Percentiles rank a stretch among this genome's conserved stretches.
phyloP scores from a whole-genome alignment of 2,329 filamentous ascomycete genomes.

The Colletotrichum endophyticum region DNA sequence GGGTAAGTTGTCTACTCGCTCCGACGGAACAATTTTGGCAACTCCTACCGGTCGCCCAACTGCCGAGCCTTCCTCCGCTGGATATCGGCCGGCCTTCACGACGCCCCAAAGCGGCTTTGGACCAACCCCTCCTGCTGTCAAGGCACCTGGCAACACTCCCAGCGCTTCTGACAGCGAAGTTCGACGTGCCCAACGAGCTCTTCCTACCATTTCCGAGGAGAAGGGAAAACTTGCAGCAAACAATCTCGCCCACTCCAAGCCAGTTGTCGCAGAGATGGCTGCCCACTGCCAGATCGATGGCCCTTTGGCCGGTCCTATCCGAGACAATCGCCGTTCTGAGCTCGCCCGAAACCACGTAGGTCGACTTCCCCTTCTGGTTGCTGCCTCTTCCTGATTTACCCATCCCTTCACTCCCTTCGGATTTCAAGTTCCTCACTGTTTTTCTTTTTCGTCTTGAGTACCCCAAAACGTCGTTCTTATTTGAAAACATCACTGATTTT shows the following conservation, averaged over 20 bases:
- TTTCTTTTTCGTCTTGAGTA: background rate
- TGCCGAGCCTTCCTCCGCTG: background rate
- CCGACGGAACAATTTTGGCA: background rate
- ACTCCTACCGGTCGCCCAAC: background rate
- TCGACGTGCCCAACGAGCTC: background rate
- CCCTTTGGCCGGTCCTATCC: conserved; percentile 19
- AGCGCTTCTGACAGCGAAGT: background rate
- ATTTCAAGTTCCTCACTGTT: background rate
- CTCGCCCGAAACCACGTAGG: conserved; percentile 19
- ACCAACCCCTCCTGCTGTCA: background rate
- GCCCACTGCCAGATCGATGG: conserved; percentile 21
- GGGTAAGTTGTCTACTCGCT: background rate
- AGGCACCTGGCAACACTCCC: background rate
- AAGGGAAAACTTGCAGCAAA: background rate
- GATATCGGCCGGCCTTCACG: background rate
- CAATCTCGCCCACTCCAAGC: background rate
- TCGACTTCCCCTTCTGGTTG: background rate
- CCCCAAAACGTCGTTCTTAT: background rate
- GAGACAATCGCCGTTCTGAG: conserved; percentile 20
- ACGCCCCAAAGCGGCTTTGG: background rate
- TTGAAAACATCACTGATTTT: background rate
- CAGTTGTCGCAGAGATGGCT: conserved; percentile 1
- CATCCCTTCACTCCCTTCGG: background rate
- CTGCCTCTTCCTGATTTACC: background rate
- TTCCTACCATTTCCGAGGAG: conserved; percentile 1